Conservation (phyloP, 106 monocot species). For the Platanthera zijinensis region DNA sequence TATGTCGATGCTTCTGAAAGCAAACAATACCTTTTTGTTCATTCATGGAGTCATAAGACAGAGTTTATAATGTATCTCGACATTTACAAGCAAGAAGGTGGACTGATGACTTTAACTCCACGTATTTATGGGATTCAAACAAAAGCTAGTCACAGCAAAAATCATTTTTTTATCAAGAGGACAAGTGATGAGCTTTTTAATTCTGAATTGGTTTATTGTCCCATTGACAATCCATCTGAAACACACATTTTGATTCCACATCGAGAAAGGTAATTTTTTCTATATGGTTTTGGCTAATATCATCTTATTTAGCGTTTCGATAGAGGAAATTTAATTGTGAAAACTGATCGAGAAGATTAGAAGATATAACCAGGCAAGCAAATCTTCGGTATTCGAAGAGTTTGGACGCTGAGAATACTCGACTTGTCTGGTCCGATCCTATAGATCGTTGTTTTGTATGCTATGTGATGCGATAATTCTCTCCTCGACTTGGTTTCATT, state of each 20-base stretch:
- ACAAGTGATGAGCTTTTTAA: slow-evolving; percentile 85
- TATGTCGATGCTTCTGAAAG: slow-evolving; percentile 82
- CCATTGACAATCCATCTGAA: slow-evolving; percentile 44
- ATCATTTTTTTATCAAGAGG: slow-evolving; percentile 79
- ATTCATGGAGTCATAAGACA: slow-evolving; percentile 85
- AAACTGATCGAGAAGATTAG: too few relatives aligned
- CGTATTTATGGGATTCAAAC: slow-evolving; percentile 75
- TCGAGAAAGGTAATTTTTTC: slow-evolving; percentile 69
- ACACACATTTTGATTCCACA: slow-evolving; percentile 70
- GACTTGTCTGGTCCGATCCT: too few relatives aligned
- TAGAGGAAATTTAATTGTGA: too few relatives aligned
- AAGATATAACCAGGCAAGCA: too few relatives aligned
- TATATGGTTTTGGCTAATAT: background rate
- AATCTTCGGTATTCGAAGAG: too few relatives aligned
- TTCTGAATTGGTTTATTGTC: slow-evolving; percentile 83
- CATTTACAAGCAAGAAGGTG: slow-evolving; percentile 41
- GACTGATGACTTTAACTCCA: slow-evolving; percentile 57
- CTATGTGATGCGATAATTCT: background rate
- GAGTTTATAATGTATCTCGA: slow-evolving; percentile 66
- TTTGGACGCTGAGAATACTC: too few relatives aligned
- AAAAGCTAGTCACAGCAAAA: slow-evolving; percentile 72
- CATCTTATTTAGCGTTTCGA: background rate
- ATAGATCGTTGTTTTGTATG: background rate
- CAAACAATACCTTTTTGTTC: slow-evolving; percentile 82
- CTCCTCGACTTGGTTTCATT: too few relatives aligned